Evolutionary conservation across 2,329 filamentous ascomycete species (phyloP), one percentile per base, ranked within the genome.

Genomic region (Mariannaea elegans): DNA sequence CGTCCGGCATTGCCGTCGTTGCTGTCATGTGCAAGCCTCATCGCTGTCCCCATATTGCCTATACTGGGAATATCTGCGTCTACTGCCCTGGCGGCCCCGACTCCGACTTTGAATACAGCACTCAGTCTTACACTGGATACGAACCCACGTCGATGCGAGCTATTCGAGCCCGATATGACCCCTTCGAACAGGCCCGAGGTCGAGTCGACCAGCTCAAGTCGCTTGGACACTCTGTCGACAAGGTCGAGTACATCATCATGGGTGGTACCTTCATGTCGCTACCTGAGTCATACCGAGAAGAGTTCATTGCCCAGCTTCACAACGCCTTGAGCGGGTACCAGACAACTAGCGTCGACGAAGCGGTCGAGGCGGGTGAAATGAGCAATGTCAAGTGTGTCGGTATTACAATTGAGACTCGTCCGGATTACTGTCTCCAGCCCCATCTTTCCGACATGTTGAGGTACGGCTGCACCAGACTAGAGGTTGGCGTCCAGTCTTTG

Each of bases 201-300:
- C 88, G 95, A 68, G 94, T 99, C 6, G 96, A 99, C 71, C 95
- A 99, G 79, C 93, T 99, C 73, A 96, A 97, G 77, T 91, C 92
- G 2, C 84, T 99, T 0, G 95, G 95, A 1, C 95, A 99, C 77
- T 97, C 93, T 44, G 95, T 99, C 46, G 95, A 99, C 80, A 99
- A 99, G 77, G 95, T 99, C 21, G 95, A 99, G 81, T 99, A 98
- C 77, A 99, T 99, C 73, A 97, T 99, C 75, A 99, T 99, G 95
- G 95, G 95, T 61, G 95, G 95, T 66, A 99, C 95, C 0, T 99
- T 99, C 78, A 99, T 99, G 96, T 98, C 94, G 3, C 80, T 99
- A 23, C 85, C 94, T 8, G 89, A 93, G 71, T 88, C 90, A 21
- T 99, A 99, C 76, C 85, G 95, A 24, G 92, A 99, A 62, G 88